These are phyloP conservation scores for Zymoseptoria pseudotritici DNA, from an alignment of 2,329 filamentous ascomycete genomes.

Conservation along the genomic window DNA sequence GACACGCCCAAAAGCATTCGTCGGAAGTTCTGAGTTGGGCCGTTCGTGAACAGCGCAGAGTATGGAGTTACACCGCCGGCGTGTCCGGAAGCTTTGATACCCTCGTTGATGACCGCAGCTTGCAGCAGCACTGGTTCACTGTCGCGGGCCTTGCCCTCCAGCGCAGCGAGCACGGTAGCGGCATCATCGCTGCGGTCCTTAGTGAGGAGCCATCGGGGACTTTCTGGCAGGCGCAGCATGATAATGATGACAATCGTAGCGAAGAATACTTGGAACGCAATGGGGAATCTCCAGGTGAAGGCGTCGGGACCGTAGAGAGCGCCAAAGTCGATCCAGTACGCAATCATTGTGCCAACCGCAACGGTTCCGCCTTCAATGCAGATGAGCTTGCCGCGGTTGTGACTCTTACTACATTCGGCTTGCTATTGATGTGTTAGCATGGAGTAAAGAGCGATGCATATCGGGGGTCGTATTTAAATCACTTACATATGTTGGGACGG, in stretches of 20 bases:
- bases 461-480: too few species aligned
- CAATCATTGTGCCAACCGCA: slow-evolving; percentile 45
- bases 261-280: slow-evolving; percentile 47
- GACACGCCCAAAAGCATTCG: slow-evolving; percentile 55
- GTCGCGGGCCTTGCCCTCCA: slow-evolving; percentile 42
- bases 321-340: slow-evolving; percentile 47
- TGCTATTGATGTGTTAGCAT: slow-evolving; percentile 28
- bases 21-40: slow-evolving; percentile 59
- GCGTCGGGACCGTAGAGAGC: slow-evolving; percentile 31
- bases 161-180: slow-evolving; percentile 44
- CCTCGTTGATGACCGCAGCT: slow-evolving; percentile 11
- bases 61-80: slow-evolving; percentile 36
- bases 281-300: slow-evolving; percentile 45
- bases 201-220: slow-evolving; percentile 40
- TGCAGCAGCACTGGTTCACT: slow-evolving; percentile 45
- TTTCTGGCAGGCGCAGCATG: slow-evolving; percentile 40
- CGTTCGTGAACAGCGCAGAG: slow-evolving; percentile 51
- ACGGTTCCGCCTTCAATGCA: slow-evolving; percentile 52
- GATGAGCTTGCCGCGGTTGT: slow-evolving; percentile 54
- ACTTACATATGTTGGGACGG: slow-evolving; percentile 40
- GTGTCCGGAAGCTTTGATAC: slow-evolving; percentile 16
- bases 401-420: slow-evolving; percentile 47
- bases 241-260: slow-evolving; percentile 38
- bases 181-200: slow-evolving; percentile 41
- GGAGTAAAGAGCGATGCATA: too few species aligned